Conservation (phyloP, 306 rosid genomes). For the barrel medic (Medicago truncatula) region MtrunA17r5.0-ANR NC_053044.1:54753001-54753500, state of each 20-base stretch:
- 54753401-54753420: slow-evolving; percentile 41
- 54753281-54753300: slow-evolving; percentile 24
- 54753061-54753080: slow-evolving; percentile 36
- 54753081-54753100: slow-evolving; percentile 37
- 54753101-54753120: slow-evolving; percentile 34
- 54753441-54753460: background rate
- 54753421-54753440: background rate
- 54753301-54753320: slow-evolving; percentile 34
- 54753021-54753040: slow-evolving; percentile 33
- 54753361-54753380: slow-evolving; percentile 38
- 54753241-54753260: slow-evolving; percentile 35
- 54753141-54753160: slow-evolving; percentile 48
- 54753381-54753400: slow-evolving; percentile 16
- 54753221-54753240: slow-evolving; percentile 52
- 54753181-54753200: slow-evolving; percentile 29
- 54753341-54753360: slow-evolving; percentile 43
- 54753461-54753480: background rate
- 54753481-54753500: no score
- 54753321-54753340: slow-evolving; percentile 37
- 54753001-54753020: slow-evolving; percentile 12
- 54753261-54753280: slow-evolving; percentile 31
- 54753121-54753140: slow-evolving; percentile 50
- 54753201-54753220: slow-evolving; percentile 43
- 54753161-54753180: slow-evolving; percentile 39
- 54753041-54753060: slow-evolving; percentile 31